Evolutionary conservation across 78 protist genomes (phyloP), one percentile per base, ranked within the genome.

Genomic region (Bigelowiella natans): DNA sequence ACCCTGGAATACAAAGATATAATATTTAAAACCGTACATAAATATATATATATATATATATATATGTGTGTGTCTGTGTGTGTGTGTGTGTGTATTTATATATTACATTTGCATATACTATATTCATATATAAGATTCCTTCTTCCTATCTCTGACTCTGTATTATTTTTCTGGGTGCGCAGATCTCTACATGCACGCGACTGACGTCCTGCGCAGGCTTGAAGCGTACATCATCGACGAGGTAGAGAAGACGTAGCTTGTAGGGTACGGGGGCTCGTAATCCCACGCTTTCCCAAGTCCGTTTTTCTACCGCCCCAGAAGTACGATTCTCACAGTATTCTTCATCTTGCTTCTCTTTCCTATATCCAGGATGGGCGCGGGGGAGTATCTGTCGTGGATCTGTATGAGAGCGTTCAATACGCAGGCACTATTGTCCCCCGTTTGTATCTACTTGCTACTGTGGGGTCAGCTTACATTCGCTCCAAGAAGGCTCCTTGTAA

Each of bases 201-300:
- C 85, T 31, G 96, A 95, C 40, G 95, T 96, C 91, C 94, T 98
- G 51, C 86, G 93, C 18, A 83, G 93, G 39, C 94, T 98, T 1
- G 97, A 97, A 91, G 73, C 82, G 86, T 92, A 51, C 91, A 95
- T 97, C 82, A 18, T 31, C 36, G 98, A 97, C 11, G 94, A 94
- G 82, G 73, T 51, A 51, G n/a, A n/a, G n/a, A n/a, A n/a, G n/a
- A n/a, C n/a, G n/a, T n/a, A n/a, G n/a, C n/a, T n/a, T n/a, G n/a
- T n/a, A n/a, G n/a, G n/a, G n/a, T n/a, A n/a, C n/a, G n/a, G n/a
- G n/a, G n/a, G n/a, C n/a, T n/a, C n/a, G n/a, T n/a, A n/a, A n/a
- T n/a, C n/a, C n/a, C n/a, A n/a, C n/a, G n/a, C n/a, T n/a, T n/a
- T n/a, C n/a, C n/a, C n/a, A n/a, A n/a, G n/a, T n/a, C n/a, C n/a